Evolutionary conservation across 2,329 filamentous ascomycete species (phyloP).

Genomic region (Calonectria ilicicola): DNA sequence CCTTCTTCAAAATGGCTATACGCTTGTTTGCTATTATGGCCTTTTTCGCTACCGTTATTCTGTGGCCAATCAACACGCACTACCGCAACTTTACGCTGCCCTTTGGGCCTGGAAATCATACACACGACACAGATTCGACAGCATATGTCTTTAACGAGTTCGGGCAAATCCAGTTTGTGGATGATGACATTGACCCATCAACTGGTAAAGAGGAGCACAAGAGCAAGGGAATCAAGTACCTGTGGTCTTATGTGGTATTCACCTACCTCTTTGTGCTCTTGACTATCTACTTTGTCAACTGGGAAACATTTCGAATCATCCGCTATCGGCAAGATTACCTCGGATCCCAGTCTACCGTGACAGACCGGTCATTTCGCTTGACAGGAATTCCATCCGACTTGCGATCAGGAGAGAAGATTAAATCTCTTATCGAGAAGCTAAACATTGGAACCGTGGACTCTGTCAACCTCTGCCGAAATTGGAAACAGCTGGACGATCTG

Average conservation of each 20-base stretch:
- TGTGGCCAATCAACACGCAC: constrained; percentile 86
- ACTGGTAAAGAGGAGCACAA: constrained; percentile 50
- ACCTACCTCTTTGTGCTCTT: constrained; percentile 91
- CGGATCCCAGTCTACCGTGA: constrained; percentile 93
- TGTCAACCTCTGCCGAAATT: constrained; percentile 88
- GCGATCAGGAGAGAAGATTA: constrained; percentile 85
- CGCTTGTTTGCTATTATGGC: constrained; percentile 84
- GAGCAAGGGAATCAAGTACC: constrained; percentile 61
- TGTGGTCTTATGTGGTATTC: constrained; percentile 96
- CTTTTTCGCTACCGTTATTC: constrained; percentile 82
- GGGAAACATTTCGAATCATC: constrained; percentile 87
- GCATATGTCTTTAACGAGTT: constrained; percentile 19
- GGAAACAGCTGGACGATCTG: constrained; percentile 83
- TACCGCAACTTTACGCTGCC: constrained; percentile 53
- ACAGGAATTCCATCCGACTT: constrained; percentile 87
- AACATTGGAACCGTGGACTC: constrained; percentile 91
- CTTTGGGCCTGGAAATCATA: neutral
- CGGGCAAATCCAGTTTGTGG: constrained; percentile 29
- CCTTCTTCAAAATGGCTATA: constrained; percentile 96
- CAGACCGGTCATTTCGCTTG: constrained; percentile 91
- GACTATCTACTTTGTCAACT: constrained; percentile 84
- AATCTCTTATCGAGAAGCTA: constrained; percentile 86
- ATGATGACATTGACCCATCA: constrained; percentile 30
- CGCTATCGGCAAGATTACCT: constrained; percentile 89
- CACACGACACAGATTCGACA: constrained; percentile 4